Evolutionary conservation across 345 rosid genomes (phyloP), one percentile per base, ranked within the genome.

Genomic region (Salix suchowensis): DNA sequence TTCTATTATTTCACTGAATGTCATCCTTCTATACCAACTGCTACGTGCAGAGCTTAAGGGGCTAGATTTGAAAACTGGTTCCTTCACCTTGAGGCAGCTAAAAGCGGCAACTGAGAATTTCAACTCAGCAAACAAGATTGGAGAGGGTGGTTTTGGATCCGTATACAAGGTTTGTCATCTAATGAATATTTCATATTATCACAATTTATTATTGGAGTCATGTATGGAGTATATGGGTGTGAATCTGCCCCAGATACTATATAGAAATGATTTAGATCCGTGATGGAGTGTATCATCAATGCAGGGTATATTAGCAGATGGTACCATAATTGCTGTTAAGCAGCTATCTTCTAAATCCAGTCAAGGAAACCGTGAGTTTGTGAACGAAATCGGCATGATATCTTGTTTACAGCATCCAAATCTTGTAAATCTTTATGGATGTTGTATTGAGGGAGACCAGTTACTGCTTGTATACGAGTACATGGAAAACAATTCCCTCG

Each of bases 71-170:
- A 76, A 39, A 39, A 39, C 42, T 8, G 73, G 61, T 26, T 46
- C 73, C 30, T 48, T 70, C 30, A 70, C 50, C 73, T 30, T 70
- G 61, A n/a, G 73, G 61, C 62, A 48, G 21, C 18, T 70, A 70
- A 70, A 70, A 70, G 42, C 26, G 4, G 61, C 60, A 28, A 70
- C 60, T n/a, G 61, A 70, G 28, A 70, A 70, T 58, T 48, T 70
- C 28, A 70, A 40, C 28, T 40, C 73, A 48, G 54, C 21, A n/a
- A 70, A 70, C 73, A 70, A 70, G 73, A 70, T 48, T 70, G 62
- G 62, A 28, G 62, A 67, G 4, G 70, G 73, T 48, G 61, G 73
- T 40, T 70, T 50, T 70, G 73, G 73, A 1, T 7, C 73, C 19
- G 73, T 70, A n/a, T 70, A 37, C 10, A 69, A 69, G 72, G 72